Percentiles rank a stretch among this genome's conserved stretches.
phyloP scores from a whole-genome alignment of 2,329 filamentous ascomycete genomes.

The Colletotrichum truncatum region DNA sequence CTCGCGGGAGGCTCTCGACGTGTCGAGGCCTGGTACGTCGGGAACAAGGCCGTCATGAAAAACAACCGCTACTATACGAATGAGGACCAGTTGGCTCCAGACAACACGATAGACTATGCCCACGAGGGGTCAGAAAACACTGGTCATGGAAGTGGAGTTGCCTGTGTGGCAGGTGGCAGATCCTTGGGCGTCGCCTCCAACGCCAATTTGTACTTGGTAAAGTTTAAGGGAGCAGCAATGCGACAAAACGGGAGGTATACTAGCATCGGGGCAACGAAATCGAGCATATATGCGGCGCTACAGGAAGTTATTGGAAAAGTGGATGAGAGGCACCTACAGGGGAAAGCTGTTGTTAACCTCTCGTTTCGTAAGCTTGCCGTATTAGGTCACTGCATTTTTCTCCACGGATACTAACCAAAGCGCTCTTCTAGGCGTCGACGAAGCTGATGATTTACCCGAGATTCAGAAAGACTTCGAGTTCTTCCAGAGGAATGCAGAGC shows the following conservation, averaged over 20 bases:
- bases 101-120: not conserved
- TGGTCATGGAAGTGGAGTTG: not conserved
- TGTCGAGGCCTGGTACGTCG: not conserved
- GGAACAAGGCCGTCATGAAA: not conserved
- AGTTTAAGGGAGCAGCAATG: not conserved
- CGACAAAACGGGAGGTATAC: not conserved
- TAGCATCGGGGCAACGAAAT: not conserved
- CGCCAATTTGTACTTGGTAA: conserved; percentile 4
- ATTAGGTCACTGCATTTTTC: not conserved
- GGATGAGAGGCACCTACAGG: not conserved
- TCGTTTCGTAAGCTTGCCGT: not conserved
- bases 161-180: not conserved
- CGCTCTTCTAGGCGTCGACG: not conserved
- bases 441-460: not conserved
- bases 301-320: not conserved
- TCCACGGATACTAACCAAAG: not conserved
- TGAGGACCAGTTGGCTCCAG: not conserved
- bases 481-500: not conserved
- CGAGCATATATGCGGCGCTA: not conserved
- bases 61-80: not conserved
- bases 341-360: not conserved
- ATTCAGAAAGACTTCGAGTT: not conserved
- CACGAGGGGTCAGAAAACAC: not conserved
- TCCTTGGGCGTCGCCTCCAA: conserved; percentile 4
- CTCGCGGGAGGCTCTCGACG: not conserved